Percentiles rank a stretch among this genome's conserved stretches.
These are phyloP conservation scores for Suhomyces faveliae DNA, from an alignment of 805 yeast species.

Conservation along the genomic window DNA sequence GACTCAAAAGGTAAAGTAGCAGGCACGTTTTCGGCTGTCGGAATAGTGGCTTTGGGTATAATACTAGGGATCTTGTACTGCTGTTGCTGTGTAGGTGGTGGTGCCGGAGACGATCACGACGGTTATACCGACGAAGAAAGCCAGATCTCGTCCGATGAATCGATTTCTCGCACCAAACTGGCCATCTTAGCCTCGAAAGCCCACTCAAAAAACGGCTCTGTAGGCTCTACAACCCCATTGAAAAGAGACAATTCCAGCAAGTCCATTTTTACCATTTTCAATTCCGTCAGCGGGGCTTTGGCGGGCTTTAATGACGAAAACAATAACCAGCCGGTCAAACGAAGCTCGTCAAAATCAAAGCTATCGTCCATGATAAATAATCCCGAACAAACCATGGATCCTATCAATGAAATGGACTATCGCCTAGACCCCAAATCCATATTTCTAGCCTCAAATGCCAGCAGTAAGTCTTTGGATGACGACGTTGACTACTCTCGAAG, in stretches of 20 bases:
- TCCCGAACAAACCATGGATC: slow-evolving; percentile 14
- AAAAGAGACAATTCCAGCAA: slow-evolving; percentile 37
- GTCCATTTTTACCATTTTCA: slow-evolving; percentile 30
- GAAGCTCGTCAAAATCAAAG: slow-evolving; percentile 10
- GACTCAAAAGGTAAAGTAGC: slow-evolving; percentile 74
- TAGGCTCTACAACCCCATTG: slow-evolving; percentile 13
- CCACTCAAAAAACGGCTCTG: slow-evolving; percentile 9
- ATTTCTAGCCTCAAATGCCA: slow-evolving; percentile 44
- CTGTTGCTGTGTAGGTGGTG: slow-evolving; percentile 33
- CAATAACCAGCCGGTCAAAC: slow-evolving; percentile 10
- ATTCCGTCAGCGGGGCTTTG: neutral
- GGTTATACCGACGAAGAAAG: slow-evolving; percentile 40
- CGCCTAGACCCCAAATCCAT: slow-evolving; percentile 58
- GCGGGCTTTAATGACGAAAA: slow-evolving; percentile 7
- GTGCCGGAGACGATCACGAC: slow-evolving; percentile 16
- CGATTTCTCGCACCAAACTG: slow-evolving; percentile 16
- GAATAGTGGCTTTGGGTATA: slow-evolving; percentile 52
- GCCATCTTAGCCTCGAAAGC: slow-evolving; percentile 4
- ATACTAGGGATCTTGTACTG: slow-evolving; percentile 42
- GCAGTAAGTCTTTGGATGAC: slow-evolving; percentile 48
- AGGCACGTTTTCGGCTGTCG: slow-evolving; percentile 81
- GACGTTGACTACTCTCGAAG: slow-evolving; percentile 57
- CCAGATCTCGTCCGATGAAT: slow-evolving; percentile 35
- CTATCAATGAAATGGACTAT: slow-evolving; percentile 42
- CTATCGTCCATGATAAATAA: slow-evolving; percentile 6